phyloP scores from a whole-genome alignment of 257 asterid genomes.

The Cordia subcordata region DNA sequence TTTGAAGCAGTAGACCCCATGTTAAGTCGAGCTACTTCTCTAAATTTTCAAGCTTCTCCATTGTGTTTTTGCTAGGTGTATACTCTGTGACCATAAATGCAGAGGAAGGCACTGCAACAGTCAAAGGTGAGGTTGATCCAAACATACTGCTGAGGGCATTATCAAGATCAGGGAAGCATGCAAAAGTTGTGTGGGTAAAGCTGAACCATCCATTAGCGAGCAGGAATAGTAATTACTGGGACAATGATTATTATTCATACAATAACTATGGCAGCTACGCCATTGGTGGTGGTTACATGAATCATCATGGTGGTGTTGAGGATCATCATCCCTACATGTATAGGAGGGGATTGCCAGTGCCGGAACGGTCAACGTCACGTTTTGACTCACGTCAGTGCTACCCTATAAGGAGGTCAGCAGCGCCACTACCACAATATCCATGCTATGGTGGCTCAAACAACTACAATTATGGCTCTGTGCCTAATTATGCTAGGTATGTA shows the following conservation, averaged over 20 bases:
- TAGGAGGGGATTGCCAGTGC: constrained; percentile 16
- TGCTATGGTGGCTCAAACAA: not conserved
- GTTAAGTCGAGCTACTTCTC: too few relatives aligned
- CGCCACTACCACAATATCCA: not conserved
- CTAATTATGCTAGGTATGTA: constrained; percentile 2
- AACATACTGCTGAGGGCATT: constrained; percentile 39
- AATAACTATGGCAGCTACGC: constrained; percentile 2
- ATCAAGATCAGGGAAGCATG: constrained; percentile 44
- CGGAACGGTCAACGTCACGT: not conserved
- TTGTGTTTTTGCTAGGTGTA: constrained; percentile 31
- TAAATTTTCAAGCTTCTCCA: too few relatives aligned
- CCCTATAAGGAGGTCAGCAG: not conserved
- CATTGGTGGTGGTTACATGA: constrained; percentile 1
- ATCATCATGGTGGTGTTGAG: not conserved
- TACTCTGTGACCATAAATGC: constrained; percentile 40
- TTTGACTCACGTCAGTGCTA: constrained; percentile 2
- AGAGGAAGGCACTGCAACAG: constrained; percentile 26
- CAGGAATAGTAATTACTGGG: not conserved
- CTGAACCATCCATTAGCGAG: constrained; percentile 33
- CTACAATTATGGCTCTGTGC: not conserved
- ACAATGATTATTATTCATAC: constrained; percentile 4
- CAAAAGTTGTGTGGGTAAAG: constrained; percentile 36
- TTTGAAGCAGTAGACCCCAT: too few relatives aligned
- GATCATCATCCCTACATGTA: constrained; percentile 16
- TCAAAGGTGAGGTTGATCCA: constrained; percentile 47